These are phyloP conservation scores for Cajanus cajan DNA, from an alignment of 306 rosid genomes.

Conservation along the genomic window DNA sequence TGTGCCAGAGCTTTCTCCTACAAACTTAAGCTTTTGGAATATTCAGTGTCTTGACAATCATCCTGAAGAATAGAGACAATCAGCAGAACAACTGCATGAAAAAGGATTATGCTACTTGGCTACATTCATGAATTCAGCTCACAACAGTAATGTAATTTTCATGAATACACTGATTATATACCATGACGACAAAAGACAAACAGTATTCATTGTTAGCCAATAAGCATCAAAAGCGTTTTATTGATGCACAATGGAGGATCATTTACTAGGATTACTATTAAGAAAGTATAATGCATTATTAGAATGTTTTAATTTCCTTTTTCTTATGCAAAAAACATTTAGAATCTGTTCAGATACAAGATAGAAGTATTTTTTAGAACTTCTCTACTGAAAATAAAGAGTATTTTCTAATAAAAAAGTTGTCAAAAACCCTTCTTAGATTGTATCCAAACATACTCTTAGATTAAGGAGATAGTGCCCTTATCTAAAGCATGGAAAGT, in stretches of 20 bases:
- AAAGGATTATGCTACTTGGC: background rate
- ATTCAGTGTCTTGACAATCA: background rate
- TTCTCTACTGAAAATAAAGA: too few relatives aligned
- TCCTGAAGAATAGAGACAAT: background rate
- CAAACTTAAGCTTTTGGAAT: background rate
- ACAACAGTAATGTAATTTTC: background rate
- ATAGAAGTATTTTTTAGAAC: too few relatives aligned
- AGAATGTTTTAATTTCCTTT: too few relatives aligned
- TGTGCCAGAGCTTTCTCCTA: background rate
- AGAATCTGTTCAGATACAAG: too few relatives aligned
- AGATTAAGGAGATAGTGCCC: too few relatives aligned
- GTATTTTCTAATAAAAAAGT: too few relatives aligned
- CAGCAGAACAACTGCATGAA: background rate
- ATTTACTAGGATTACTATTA: background rate
- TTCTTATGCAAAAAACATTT: too few relatives aligned
- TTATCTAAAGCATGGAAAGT: too few relatives aligned
- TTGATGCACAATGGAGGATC: background rate
- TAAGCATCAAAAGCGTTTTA: background rate
- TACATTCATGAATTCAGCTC: background rate
- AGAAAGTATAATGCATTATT: background rate
- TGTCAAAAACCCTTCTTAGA: too few relatives aligned
- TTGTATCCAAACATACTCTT: too few relatives aligned
- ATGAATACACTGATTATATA: background rate
- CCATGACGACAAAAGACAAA: background rate
- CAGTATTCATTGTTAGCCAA: background rate